Percentiles rank a stretch among this genome's conserved stretches.
Evolutionary conservation across 352 stramenopile species (phyloP).

Genomic region (Phytophthora boehmeriae): DNA sequence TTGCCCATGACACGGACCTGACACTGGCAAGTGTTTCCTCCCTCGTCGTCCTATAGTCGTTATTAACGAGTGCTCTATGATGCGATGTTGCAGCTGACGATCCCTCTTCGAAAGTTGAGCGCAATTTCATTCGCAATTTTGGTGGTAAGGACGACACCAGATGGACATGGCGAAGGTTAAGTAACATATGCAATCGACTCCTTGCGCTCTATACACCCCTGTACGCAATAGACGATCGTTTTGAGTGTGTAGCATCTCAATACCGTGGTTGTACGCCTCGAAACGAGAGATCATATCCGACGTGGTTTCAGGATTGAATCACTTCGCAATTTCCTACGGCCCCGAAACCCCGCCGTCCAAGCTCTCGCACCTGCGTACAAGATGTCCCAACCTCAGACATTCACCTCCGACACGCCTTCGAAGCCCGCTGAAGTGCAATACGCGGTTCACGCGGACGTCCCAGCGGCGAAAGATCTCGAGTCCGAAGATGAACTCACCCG

Average conservation of each 20-base stretch:
- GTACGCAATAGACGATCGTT: background rate
- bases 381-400: constrained; percentile 19
- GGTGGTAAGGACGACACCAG: background rate
- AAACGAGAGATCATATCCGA: too few relatives aligned
- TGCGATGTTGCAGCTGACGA: too few relatives aligned
- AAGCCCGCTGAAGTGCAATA: constrained; percentile 21
- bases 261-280: too few relatives aligned
- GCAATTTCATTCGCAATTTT: background rate
- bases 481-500: constrained; percentile 21
- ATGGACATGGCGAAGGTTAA: background rate
- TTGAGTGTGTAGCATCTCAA: too few relatives aligned
- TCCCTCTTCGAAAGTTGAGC: too few relatives aligned
- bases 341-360: constrained; percentile 12
- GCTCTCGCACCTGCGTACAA: background rate
- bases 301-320: constrained; percentile 9
- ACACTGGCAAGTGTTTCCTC: too few relatives aligned
- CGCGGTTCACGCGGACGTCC: constrained; percentile 14
- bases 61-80: too few relatives aligned
- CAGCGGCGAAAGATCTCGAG: constrained; percentile 22
- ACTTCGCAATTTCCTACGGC: constrained; percentile 24
- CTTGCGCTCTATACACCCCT: constrained; percentile 5
- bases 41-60: too few relatives aligned
- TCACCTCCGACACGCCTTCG: constrained; percentile 22
- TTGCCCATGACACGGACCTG: too few relatives aligned
- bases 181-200: background rate